Evolutionary conservation across 192 early-diverging fungal genomes (phyloP).

Genomic region (Coemansia furcata): DNA sequence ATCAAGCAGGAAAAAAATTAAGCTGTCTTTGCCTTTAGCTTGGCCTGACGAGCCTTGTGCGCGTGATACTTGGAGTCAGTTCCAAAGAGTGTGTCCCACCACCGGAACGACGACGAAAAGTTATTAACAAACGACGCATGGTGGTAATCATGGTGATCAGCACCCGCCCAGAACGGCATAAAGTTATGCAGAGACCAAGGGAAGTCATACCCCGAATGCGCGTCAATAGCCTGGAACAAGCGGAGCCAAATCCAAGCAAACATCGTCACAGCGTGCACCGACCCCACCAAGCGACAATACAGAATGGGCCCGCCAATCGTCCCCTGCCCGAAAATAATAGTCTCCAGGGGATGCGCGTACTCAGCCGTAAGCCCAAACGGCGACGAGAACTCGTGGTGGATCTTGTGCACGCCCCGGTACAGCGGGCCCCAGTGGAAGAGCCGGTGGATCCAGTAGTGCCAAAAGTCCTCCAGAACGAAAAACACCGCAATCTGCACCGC

Average conservation of each 20-base stretch:
- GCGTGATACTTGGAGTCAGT: constrained; percentile 78
- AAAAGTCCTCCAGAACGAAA: constrained; percentile 85
- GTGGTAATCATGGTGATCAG: constrained; percentile 94
- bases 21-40: constrained; percentile 11
- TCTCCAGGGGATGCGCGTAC: constrained; percentile 88
- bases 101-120: constrained; percentile 83
- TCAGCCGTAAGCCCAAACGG: constrained; percentile 87
- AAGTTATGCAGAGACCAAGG: constrained; percentile 89
- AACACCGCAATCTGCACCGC: constrained; percentile 71
- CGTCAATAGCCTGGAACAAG: constrained; percentile 80
- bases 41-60: constrained; percentile 42
- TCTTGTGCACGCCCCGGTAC: constrained; percentile 92
- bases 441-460: constrained; percentile 90
- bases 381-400: constrained; percentile 89
- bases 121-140: constrained; percentile 78
- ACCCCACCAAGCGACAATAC: constrained; percentile 62
- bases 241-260: constrained; percentile 80
- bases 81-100: constrained; percentile 87
- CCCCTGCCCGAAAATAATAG: constrained; percentile 79
- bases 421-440: constrained; percentile 81
- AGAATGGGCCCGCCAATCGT: constrained; percentile 78
- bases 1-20: constrained; percentile 3
- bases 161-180: constrained; percentile 86
- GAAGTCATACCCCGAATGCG: constrained; percentile 94
- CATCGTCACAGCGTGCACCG: constrained; percentile 84